Percentiles rank a stretch among this genome's conserved stretches.
Conservation (phyloP, 2,329 filamentous ascomycete species). For the Diaporthe batatas region DNA sequence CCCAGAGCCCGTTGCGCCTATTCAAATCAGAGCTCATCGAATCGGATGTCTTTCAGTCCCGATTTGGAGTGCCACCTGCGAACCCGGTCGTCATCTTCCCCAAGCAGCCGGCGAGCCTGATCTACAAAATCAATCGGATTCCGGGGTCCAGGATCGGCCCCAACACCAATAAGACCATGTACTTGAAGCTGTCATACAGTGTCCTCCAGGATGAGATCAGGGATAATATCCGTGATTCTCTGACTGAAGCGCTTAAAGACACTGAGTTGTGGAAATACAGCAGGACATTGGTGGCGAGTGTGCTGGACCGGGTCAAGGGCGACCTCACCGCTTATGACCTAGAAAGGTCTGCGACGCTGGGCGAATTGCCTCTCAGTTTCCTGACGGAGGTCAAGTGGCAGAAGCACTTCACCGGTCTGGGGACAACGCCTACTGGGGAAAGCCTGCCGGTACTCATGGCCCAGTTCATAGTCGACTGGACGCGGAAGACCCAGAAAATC, state of each 20-base stretch:
- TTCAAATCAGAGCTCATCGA: slow-evolving; percentile 77
- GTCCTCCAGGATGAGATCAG: slow-evolving; percentile 82
- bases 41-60: slow-evolving; percentile 77
- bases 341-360: slow-evolving; percentile 68
- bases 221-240: slow-evolving; percentile 58
- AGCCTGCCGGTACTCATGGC: slow-evolving; percentile 50
- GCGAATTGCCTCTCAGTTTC: slow-evolving; percentile 63
- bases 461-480: slow-evolving; percentile 55
- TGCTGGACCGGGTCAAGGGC: slow-evolving; percentile 59
- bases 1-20: slow-evolving; percentile 79
- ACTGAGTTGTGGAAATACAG: slow-evolving; percentile 61
- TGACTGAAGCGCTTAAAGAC: slow-evolving; percentile 56
- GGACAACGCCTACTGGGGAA: slow-evolving; percentile 47
- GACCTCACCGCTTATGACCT: slow-evolving; percentile 65
- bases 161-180: slow-evolving; percentile 63
- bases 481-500: slow-evolving; percentile 52
- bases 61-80: slow-evolving; percentile 67
- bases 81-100: slow-evolving; percentile 77
- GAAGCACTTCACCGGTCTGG: slow-evolving; percentile 64
- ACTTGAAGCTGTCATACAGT: slow-evolving; percentile 81
- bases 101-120: slow-evolving; percentile 82
- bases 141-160: slow-evolving; percentile 48
- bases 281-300: slow-evolving; percentile 59
- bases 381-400: slow-evolving; percentile 63
- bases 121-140: slow-evolving; percentile 82